Evolutionary conservation across 345 rosid genomes (phyloP).

Genomic region (Brassica carinata): DNA sequence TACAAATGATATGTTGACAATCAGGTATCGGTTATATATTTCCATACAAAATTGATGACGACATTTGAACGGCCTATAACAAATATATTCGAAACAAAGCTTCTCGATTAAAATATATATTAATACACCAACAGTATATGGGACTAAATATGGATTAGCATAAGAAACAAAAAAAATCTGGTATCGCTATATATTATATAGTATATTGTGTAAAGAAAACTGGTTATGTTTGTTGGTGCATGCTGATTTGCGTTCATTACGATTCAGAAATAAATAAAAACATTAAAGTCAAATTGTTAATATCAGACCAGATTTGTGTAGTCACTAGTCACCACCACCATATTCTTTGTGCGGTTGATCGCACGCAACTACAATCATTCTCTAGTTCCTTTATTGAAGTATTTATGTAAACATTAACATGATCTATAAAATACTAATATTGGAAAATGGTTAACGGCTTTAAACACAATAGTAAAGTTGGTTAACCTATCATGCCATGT

Average conservation of each 20-base stretch:
- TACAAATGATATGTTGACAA: neutral
- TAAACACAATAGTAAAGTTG: neutral
- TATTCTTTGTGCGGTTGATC: conserved; percentile 16
- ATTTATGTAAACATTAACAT: neutral
- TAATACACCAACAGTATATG: neutral
- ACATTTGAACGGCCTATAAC: neutral
- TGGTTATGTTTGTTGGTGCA: neutral
- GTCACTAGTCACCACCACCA: conserved; percentile 21
- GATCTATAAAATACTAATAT: neutral
- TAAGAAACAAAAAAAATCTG: neutral
- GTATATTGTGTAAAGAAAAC: too few species aligned
- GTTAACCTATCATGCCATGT: neutral
- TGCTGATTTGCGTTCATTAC: conserved; percentile 27
- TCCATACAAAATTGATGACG: neutral
- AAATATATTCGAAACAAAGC: neutral
- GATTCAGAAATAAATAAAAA: neutral
- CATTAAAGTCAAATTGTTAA: neutral
- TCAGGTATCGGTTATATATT: neutral
- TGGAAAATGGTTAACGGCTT: conserved; percentile 3
- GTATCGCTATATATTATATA: too few species aligned
- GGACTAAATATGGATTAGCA: neutral
- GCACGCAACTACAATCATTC: conserved; percentile 30
- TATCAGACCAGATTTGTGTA: conserved; percentile 14
- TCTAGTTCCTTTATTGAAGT: neutral
- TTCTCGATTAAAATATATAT: neutral